phyloP scores from a whole-genome alignment of 352 stramenopile species.

The Globisporangium yorkense region DNA sequence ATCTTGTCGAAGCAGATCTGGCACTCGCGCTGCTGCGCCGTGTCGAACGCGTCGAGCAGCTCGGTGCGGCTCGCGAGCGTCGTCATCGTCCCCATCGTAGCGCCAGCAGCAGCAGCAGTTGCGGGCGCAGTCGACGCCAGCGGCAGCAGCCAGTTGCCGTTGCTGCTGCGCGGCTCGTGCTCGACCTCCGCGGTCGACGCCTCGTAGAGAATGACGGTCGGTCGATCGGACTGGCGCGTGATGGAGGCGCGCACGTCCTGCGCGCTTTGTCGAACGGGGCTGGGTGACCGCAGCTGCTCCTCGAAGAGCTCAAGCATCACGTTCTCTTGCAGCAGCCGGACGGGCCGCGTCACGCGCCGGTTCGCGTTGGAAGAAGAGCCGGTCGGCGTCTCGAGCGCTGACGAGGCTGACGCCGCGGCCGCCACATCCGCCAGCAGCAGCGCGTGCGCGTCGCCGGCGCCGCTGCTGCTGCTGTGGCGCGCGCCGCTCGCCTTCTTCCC shows the following conservation, averaged over 20 bases:
- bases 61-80: not conserved
- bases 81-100: not conserved
- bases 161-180: not conserved
- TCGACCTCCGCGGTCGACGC: not conserved
- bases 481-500: not conserved
- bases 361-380: constrained; percentile 3
- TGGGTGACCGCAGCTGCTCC: constrained; percentile 27
- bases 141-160: not conserved
- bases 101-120: not conserved
- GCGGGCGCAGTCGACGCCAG: not conserved
- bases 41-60: constrained; percentile 21
- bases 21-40: constrained; percentile 30
- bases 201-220: constrained; percentile 13
- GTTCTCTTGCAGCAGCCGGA: constrained; percentile 34
- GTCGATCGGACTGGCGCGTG: constrained; percentile 4
- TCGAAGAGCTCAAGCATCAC: constrained; percentile 35
- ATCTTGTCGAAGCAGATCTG: constrained; percentile 75
- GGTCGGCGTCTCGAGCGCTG: constrained; percentile 7
- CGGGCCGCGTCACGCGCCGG: constrained; percentile 8
- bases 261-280: constrained; percentile 8
- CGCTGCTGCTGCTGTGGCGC: not conserved
- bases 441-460: not conserved
- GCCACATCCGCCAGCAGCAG: not conserved
- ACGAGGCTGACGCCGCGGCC: not conserved
- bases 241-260: constrained; percentile 5